Conservation (phyloP, 148 eudicot species). For the Rhododendron molle region DNA sequence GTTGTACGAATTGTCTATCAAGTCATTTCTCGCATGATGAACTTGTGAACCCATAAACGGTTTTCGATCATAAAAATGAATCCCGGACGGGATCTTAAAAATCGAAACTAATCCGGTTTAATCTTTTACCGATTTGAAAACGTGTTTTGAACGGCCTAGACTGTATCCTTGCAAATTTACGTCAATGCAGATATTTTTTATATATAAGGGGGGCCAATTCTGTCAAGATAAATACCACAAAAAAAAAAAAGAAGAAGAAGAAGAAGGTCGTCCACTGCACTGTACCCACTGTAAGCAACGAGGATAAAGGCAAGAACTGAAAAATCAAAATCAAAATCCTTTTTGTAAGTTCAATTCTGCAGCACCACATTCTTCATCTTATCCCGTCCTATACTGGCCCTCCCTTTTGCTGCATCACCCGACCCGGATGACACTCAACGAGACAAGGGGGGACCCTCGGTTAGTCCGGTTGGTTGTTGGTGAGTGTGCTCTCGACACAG, state of each 20-base stretch:
- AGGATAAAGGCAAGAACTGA: conserved; percentile 2
- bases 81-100: too few relatives aligned
- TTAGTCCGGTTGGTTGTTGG: not conserved
- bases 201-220: not conserved
- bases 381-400: not conserved
- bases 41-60: not conserved
- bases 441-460: not conserved
- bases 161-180: too few relatives aligned
- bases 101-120: not conserved
- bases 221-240: not conserved
- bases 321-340: not conserved
- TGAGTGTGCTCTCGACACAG: not conserved
- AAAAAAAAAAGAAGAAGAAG: not conserved
- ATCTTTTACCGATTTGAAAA: not conserved
- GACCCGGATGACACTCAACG: not conserved
- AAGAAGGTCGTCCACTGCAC: not conserved
- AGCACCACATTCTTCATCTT: not conserved
- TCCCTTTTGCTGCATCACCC: not conserved
- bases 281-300: conserved; percentile 6
- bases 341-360: not conserved
- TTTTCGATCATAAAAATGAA: not conserved
- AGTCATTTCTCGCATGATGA: not conserved
- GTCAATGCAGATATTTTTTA: not conserved
- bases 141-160: too few relatives aligned
- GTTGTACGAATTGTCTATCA: not conserved